Evolutionary conservation across 768 basidiomycete species (phyloP).

Genomic region (Hygrocybe punicea): DNA sequence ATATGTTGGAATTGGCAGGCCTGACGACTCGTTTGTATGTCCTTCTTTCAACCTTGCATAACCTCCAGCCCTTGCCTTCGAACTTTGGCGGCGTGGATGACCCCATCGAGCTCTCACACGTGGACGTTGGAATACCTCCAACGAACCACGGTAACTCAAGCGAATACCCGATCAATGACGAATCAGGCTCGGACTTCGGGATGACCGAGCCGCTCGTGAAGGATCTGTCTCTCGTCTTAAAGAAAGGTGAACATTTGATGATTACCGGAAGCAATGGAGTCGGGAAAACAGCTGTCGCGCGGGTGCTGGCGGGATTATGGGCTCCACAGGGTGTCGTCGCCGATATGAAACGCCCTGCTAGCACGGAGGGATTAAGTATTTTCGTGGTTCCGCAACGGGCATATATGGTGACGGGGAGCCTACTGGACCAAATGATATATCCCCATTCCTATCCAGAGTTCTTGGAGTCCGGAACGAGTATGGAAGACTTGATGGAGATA

Average conservation of each 20-base stretch:
- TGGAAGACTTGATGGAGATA: conserved; percentile 70
- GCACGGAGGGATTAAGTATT: conserved; percentile 51
- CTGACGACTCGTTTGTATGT: conserved; percentile 88
- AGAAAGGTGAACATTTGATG: conserved; percentile 80
- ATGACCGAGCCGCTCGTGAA: conserved; percentile 56
- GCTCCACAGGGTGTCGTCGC: conserved; percentile 47
- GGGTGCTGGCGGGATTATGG: conserved; percentile 90
- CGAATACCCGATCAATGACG: conserved; percentile 12
- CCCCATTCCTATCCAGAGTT: conserved; percentile 82
- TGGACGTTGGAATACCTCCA: conserved; percentile 66
- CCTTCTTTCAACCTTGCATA: conserved; percentile 80
- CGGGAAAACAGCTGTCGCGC: conserved; percentile 85
- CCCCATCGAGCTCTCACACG: conserved; percentile 60
- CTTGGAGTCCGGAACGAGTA: conserved; percentile 53
- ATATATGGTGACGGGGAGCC: conserved; percentile 84
- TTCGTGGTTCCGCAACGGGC: conserved; percentile 90
- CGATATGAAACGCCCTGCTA: conserved; percentile 33
- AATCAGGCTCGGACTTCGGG: conserved; percentile 9
- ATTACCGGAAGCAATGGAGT: conserved; percentile 93
- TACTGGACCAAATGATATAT: conserved; percentile 93
- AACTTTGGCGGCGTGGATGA: conserved; percentile 31
- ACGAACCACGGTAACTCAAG: conserved; percentile 6
- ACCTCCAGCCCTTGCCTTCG: conserved; percentile 54
- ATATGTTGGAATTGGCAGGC: conserved; percentile 91
- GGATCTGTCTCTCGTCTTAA: conserved; percentile 61